phyloP scores from a whole-genome alignment of 768 basidiomycete genomes.

The Arthromyces matolae region DNA sequence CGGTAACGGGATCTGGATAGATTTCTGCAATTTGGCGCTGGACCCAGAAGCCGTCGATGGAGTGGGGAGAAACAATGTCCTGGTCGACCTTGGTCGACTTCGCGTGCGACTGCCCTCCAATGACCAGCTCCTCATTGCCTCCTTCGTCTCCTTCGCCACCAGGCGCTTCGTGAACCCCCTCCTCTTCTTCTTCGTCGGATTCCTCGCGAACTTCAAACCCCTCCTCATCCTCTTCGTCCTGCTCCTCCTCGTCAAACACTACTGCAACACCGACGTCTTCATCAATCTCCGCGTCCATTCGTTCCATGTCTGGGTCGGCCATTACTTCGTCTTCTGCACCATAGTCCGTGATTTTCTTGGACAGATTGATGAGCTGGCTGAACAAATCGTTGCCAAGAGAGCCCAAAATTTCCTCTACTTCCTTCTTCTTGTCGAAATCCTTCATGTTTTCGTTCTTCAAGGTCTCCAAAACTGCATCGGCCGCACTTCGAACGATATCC shows the following conservation, averaged over 20 bases:
- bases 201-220: slow-evolving; percentile 85
- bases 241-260: slow-evolving; percentile 95
- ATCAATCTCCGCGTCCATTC: slow-evolving; percentile 86
- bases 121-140: slow-evolving; percentile 68
- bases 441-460: slow-evolving; percentile 87
- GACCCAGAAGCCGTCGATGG: slow-evolving; percentile 97
- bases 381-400: slow-evolving; percentile 69
- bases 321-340: slow-evolving; percentile 80
- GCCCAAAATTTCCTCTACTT: slow-evolving; percentile 77
- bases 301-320: slow-evolving; percentile 76
- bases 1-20: slow-evolving; percentile 92
- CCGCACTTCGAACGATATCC: slow-evolving; percentile 91
- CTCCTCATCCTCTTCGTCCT: slow-evolving; percentile 89
- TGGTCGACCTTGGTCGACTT: slow-evolving; percentile 61
- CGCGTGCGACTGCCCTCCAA: slow-evolving; percentile 61
- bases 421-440: slow-evolving; percentile 97
- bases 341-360: slow-evolving; percentile 97
- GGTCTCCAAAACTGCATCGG: slow-evolving; percentile 85
- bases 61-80: slow-evolving; percentile 82
- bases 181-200: slow-evolving; percentile 65
- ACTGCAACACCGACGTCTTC: slow-evolving; percentile 98
- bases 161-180: slow-evolving; percentile 37
- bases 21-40: slow-evolving; percentile 89
- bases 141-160: slow-evolving; percentile 44
- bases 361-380: slow-evolving; percentile 74